Conservation (phyloP, 495 filamentous ascomycete species). For the Talaromyces proteolyticus region DNA sequence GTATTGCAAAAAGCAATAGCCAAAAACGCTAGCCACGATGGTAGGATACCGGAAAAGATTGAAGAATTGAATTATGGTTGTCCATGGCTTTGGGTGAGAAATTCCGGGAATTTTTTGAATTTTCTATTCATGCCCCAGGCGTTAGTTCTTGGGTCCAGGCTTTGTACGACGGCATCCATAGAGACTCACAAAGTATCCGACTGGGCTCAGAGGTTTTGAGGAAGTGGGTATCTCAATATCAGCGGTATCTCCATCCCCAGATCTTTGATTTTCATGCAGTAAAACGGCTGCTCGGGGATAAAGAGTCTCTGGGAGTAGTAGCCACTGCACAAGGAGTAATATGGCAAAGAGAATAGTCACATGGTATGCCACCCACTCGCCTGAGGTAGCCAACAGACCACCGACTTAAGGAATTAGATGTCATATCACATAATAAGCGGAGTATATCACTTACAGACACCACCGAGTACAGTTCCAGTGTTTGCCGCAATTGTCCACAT, state of each 20-base stretch:
- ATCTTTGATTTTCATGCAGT: conserved; percentile 13
- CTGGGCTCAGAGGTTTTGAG: no score
- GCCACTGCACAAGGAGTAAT: conserved; percentile 34
- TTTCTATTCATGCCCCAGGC: conserved; percentile 24
- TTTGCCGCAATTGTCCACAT: conserved; percentile 3
- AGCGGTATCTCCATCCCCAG: conserved; percentile 1
- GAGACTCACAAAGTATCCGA: not conserved
- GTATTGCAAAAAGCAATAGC: conserved; percentile 46
- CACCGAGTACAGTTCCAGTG: conserved; percentile 1
- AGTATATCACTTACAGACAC: conserved; percentile 1
- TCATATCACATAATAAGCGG: not conserved
- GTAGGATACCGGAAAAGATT: conserved; percentile 35
- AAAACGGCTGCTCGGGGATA: conserved; percentile 41
- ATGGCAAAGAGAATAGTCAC: conserved; percentile 33
- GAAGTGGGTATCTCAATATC: conserved; percentile 9
- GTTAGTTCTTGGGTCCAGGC: no score
- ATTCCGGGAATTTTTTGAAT: conserved; percentile 36
- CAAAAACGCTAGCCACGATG: conserved; percentile 27
- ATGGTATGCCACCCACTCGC: conserved; percentile 3
- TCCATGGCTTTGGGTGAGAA: conserved; percentile 38
- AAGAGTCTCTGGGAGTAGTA: conserved; percentile 43
- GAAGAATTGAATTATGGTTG: conserved; percentile 28
- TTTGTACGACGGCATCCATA: no score
- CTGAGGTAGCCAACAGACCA: conserved; percentile 2
- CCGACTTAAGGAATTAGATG: not conserved